Conservation (phyloP, 345 rosid genomes). For the Syzygium jambos region DNA sequence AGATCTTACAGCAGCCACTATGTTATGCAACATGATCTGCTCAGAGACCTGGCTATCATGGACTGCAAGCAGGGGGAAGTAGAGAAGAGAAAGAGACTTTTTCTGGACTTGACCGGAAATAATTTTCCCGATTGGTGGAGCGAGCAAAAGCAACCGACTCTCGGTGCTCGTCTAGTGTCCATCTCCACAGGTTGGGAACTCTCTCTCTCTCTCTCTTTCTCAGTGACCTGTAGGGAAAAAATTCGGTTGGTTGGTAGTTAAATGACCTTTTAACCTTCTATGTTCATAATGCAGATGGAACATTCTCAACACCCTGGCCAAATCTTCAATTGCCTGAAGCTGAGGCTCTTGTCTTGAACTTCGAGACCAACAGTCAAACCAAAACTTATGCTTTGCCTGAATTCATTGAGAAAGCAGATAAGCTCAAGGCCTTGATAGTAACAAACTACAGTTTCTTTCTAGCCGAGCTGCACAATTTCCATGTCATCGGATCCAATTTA, state of each 20-base stretch:
- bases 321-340: slow-evolving; percentile 26
- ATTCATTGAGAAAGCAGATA: slow-evolving; percentile 32
- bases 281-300: slow-evolving; percentile 22
- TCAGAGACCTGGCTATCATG: slow-evolving; percentile 32
- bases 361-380: background rate
- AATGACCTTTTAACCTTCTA: rapidly evolving
- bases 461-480: slow-evolving; percentile 22
- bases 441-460: slow-evolving; percentile 21
- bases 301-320: slow-evolving; percentile 31
- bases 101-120: slow-evolving; percentile 18
- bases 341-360: slow-evolving; percentile 37
- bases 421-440: slow-evolving; percentile 33
- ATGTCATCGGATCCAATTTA: slow-evolving; percentile 24
- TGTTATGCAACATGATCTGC: slow-evolving; percentile 36
- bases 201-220: background rate
- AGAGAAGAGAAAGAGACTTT: slow-evolving; percentile 20
- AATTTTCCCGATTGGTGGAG: slow-evolving; percentile 39
- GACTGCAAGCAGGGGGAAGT: slow-evolving; percentile 9
- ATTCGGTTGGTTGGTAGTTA: rapidly evolving
- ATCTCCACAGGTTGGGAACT: slow-evolving; percentile 29
- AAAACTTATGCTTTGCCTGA: slow-evolving; percentile 29
- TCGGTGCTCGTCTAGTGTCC: slow-evolving; percentile 26
- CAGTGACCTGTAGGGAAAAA: rapidly evolving
- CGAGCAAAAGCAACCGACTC: background rate
- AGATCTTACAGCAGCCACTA: slow-evolving; percentile 17